Evolutionary conservation across 345 rosid species (phyloP).

Genomic region (Ricinus communis): DNA sequence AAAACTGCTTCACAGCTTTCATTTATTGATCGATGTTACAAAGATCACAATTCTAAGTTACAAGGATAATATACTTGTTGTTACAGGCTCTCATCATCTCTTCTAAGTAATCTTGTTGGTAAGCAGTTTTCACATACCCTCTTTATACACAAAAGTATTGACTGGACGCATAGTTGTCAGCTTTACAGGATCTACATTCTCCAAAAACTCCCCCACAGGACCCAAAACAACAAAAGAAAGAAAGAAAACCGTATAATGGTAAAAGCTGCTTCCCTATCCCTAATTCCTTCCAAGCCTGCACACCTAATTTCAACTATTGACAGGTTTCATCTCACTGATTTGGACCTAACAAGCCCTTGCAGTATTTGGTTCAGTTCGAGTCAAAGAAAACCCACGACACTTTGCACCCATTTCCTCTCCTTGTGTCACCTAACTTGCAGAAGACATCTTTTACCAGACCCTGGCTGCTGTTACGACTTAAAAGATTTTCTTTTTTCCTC

Average conservation of each 20-base stretch:
- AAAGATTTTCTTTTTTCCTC: background rate
- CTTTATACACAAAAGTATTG: background rate
- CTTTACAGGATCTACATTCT: background rate
- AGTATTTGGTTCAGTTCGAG: too few relatives aligned
- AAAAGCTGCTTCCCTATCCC: background rate
- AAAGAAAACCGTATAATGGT: background rate
- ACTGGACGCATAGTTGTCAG: background rate
- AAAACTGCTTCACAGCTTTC: background rate
- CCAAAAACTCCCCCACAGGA: background rate
- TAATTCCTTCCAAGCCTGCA: background rate
- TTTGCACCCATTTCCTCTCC: background rate
- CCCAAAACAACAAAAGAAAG: background rate
- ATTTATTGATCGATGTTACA: background rate
- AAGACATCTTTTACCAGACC: background rate
- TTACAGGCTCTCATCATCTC: background rate
- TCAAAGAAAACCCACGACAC: too few relatives aligned
- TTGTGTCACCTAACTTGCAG: background rate
- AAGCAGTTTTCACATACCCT: background rate
- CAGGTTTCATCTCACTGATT: too few relatives aligned
- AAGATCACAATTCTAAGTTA: background rate
- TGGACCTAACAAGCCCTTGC: too few relatives aligned
- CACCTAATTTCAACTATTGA: background rate
- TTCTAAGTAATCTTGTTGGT: background rate
- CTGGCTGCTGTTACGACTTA: background rate
- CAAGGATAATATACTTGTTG: background rate